phyloP scores from a whole-genome alignment of 306 rosid species.

The Corylus avellana region DNA sequence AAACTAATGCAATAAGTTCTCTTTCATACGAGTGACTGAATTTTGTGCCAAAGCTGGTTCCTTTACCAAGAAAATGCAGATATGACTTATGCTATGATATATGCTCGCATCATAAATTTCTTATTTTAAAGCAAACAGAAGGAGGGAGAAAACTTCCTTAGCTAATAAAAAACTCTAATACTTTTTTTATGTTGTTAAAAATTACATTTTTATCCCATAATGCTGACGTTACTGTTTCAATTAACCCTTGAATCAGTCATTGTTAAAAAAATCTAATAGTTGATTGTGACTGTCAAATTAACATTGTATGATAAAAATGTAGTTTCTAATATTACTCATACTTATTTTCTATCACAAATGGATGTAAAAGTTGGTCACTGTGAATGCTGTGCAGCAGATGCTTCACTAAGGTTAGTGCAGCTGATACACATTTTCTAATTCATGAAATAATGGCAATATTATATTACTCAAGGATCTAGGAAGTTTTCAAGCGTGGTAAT shows the following conservation, averaged over 20 bases:
- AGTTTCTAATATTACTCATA: too few species aligned
- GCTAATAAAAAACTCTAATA: background rate
- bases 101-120: background rate
- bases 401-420: too few species aligned
- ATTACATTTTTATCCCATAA: too few species aligned
- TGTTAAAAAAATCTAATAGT: too few species aligned
- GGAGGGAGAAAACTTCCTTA: background rate
- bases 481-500: too few species aligned
- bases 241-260: too few species aligned
- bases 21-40: background rate
- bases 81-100: background rate
- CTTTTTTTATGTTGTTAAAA: background rate
- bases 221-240: too few species aligned
- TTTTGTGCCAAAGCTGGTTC: slow-evolving; percentile 4
- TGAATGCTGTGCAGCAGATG: background rate
- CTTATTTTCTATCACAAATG: background rate
- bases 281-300: too few species aligned
- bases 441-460: background rate
- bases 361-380: background rate
- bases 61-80: slow-evolving; percentile 11
- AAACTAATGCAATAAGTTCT: background rate
- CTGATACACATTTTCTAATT: too few species aligned
- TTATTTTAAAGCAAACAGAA: background rate
- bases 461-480: background rate
- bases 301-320: too few species aligned